Conservation (phyloP, 2,329 filamentous ascomycete genomes). For the Penicillium sp. region DNA sequence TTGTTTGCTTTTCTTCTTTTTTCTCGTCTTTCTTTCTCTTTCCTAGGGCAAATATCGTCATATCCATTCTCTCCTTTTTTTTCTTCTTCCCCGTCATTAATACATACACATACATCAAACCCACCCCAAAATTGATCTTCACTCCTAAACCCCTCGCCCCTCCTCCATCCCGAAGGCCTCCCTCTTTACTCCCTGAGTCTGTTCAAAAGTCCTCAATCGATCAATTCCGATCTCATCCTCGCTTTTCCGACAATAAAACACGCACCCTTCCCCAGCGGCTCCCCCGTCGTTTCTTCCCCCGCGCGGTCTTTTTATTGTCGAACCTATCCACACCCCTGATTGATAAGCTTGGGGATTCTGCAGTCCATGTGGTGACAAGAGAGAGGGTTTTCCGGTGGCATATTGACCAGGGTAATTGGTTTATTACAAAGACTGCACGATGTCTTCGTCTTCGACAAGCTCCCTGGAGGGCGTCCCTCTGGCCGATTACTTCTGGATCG, state of each 20-base stretch:
- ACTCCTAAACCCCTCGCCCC: constrained; percentile 20
- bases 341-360: constrained; percentile 10
- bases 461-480: constrained; percentile 54
- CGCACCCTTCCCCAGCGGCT: neutral
- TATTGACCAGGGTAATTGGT: constrained; percentile 18
- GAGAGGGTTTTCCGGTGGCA: neutral
- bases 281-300: neutral
- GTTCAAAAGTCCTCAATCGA: constrained; percentile 3
- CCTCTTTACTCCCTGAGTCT: constrained; percentile 1
- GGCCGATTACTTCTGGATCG: constrained; percentile 67
- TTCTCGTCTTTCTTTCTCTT: neutral
- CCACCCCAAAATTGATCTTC: constrained; percentile 27
- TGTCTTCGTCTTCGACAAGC: constrained; percentile 29
- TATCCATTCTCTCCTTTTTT: neutral
- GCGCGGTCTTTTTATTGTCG: neutral
- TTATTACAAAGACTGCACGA: constrained; percentile 14
- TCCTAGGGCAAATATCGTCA: neutral
- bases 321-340: constrained; percentile 1
- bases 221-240: constrained; percentile 3
- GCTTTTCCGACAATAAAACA: neutral
- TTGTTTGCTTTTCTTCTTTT: neutral
- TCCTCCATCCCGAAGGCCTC: constrained; percentile 18
- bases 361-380: constrained; percentile 23
- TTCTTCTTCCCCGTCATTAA: neutral
- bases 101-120: constrained; percentile 2